Evolutionary conservation across 2,329 filamentous ascomycete species (phyloP).

Genomic region (Ceratocystis cubensis): DNA sequence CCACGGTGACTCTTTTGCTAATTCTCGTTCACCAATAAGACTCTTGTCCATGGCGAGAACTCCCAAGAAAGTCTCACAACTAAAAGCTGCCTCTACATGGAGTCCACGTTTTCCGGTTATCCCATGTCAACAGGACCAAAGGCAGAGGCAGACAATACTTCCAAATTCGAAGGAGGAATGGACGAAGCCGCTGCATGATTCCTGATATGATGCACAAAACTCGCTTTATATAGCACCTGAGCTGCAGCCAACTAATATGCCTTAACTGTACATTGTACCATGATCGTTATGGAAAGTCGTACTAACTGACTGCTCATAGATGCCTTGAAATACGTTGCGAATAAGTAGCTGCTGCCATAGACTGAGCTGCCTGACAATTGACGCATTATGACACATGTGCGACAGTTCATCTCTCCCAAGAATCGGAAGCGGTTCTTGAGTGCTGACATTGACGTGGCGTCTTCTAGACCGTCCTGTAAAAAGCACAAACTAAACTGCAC

Average conservation of each 20-base stretch:
- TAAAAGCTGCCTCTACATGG: conserved; percentile 12
- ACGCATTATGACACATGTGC: background rate
- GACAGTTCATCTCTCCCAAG: background rate
- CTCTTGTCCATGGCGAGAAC: background rate
- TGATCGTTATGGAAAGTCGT: background rate
- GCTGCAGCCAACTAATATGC: conserved; percentile 1
- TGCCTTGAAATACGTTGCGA: background rate
- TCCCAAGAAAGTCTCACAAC: background rate
- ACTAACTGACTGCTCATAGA: background rate
- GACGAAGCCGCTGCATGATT: conserved; percentile 14
- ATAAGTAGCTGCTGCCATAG: background rate
- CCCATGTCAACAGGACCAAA: conserved; percentile 18
- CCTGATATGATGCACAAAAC: conserved; percentile 11
- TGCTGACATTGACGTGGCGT: background rate
- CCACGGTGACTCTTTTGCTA: background rate
- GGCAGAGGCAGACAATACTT: conserved; percentile 12
- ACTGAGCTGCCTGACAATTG: background rate
- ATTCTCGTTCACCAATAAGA: background rate
- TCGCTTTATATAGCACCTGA: conserved; percentile 16
- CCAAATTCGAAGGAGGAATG: background rate
- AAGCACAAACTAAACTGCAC: background rate
- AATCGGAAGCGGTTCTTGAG: conserved; percentile 1
- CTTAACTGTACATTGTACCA: background rate
- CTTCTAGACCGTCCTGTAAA: background rate
- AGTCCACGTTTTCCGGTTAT: conserved; percentile 12